phyloP scores from a whole-genome alignment of 73 alveolate species.

The Effrenium voratum region DNA sequence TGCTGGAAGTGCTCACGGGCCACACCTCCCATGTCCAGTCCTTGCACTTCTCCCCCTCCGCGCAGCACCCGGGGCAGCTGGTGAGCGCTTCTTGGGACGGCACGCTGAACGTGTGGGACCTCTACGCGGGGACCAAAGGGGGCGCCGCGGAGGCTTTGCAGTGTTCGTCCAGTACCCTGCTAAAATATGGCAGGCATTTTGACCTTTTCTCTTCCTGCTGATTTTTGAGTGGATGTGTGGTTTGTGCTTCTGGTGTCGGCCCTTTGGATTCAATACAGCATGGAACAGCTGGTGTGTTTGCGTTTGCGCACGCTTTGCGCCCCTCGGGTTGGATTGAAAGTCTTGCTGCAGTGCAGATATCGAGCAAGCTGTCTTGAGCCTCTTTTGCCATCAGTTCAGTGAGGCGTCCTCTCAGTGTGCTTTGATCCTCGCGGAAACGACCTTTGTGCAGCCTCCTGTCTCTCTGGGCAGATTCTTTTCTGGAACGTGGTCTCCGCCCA shows the following conservation, averaged over 20 bases:
- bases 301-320: no score
- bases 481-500: constrained; percentile 67
- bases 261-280: no score
- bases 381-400: not conserved
- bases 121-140: constrained; percentile 73
- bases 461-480: constrained; percentile 76
- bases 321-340: no score
- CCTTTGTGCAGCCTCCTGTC: constrained; percentile 62
- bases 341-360: no score
- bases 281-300: no score
- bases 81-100: constrained; percentile 88
- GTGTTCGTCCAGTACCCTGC: constrained; percentile 64
- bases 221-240: no score
- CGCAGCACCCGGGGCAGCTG: constrained; percentile 74
- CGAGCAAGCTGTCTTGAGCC: no score
- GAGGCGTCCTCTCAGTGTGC: not conserved
- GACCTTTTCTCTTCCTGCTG: no score
- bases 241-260: no score
- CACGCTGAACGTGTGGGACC: constrained; percentile 79
- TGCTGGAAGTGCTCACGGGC: constrained; percentile 97
- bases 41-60: constrained; percentile 96
- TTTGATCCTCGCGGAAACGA: constrained; percentile 63
- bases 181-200: no score
- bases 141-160: constrained; percentile 81
- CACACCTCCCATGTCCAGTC: constrained; percentile 98